phyloP scores from a whole-genome alignment of 768 basidiomycete species.

The Rhodotorula babjevae region DNA sequence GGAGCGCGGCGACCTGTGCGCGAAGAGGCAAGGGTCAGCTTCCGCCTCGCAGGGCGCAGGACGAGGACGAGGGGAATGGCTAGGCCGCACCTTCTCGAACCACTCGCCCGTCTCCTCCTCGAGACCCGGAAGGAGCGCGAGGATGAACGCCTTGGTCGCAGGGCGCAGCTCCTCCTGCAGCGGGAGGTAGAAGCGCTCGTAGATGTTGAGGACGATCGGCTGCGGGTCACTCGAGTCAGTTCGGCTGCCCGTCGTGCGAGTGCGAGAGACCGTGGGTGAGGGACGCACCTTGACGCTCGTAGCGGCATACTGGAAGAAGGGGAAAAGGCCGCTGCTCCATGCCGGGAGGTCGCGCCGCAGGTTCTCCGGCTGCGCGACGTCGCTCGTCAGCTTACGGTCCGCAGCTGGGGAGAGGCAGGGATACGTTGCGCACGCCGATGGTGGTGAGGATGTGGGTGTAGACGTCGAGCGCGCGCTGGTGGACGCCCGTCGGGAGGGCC shows the following conservation, averaged over 20 bases:
- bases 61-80: too few relatives aligned
- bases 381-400: too few relatives aligned
- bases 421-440: constrained; percentile 86
- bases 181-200: constrained; percentile 85
- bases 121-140: constrained; percentile 86
- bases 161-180: constrained; percentile 75
- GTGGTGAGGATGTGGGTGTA: constrained; percentile 84
- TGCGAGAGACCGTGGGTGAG: not conserved
- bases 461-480: constrained; percentile 91
- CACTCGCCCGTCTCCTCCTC: constrained; percentile 98
- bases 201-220: constrained; percentile 85
- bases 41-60: too few relatives aligned
- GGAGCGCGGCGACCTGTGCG: constrained; percentile 65
- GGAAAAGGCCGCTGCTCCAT: constrained; percentile 94
- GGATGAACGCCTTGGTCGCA: constrained; percentile 86
- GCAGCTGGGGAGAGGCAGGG: too few relatives aligned
- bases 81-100: constrained; percentile 60
- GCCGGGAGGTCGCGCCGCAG: constrained; percentile 76
- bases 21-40: not conserved
- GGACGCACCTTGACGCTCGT: constrained; percentile 82
- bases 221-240: constrained; percentile 44
- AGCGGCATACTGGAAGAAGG: constrained; percentile 98
- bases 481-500: constrained; percentile 92
- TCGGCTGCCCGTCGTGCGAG: not conserved
- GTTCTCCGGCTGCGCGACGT: constrained; percentile 65